A percentile compares a stretch with the other conserved stretches of the same genome.
Evolutionary conservation across 2,329 filamentous ascomycete species (phyloP).

Genomic region (Talaromyces marneffei): DNA sequence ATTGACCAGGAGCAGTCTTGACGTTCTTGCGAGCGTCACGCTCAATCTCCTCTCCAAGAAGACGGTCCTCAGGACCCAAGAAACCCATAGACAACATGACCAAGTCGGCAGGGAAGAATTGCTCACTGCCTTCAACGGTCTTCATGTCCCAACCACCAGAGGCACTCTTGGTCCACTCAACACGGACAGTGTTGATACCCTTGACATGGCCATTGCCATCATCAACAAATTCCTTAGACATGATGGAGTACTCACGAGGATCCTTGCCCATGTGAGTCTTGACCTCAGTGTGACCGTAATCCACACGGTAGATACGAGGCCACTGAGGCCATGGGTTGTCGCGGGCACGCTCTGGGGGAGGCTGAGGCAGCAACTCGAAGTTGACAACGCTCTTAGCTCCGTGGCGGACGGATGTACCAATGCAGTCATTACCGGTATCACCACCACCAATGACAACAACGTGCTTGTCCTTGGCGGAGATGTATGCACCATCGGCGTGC

Average conservation of each 20-base stretch:
- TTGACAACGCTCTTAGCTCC: constrained; percentile 94
- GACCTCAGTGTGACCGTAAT: constrained; percentile 94
- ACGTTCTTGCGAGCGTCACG: constrained; percentile 92
- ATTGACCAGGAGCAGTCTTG: constrained; percentile 84
- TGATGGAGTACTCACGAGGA: constrained; percentile 94
- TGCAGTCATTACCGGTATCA: constrained; percentile 97
- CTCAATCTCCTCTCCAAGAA: constrained; percentile 82
- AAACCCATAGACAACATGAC: constrained; percentile 97
- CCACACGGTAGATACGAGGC: constrained; percentile 96
- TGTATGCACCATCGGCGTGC: constrained; percentile 75
- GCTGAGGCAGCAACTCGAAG: constrained; percentile 92
- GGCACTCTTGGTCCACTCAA: constrained; percentile 90
- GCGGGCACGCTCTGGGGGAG: constrained; percentile 77
- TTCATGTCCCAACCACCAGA: constrained; percentile 98
- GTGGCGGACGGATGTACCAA: constrained; percentile 91
- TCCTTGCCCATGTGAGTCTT: constrained; percentile 95
- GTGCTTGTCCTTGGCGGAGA: constrained; percentile 91
- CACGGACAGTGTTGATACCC: constrained; percentile 91
- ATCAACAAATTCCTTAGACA: constrained; percentile 94
- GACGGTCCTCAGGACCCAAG: constrained; percentile 83
- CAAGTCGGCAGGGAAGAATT: constrained; percentile 94
- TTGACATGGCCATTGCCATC: constrained; percentile 82
- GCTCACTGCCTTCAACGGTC: constrained; percentile 84
- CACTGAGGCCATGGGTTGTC: constrained; percentile 99
- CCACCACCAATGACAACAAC: constrained; percentile 96